Evolutionary conservation across 371 early-diverging fungal genomes (phyloP).

Genomic region (Mortierella sp.): DNA sequence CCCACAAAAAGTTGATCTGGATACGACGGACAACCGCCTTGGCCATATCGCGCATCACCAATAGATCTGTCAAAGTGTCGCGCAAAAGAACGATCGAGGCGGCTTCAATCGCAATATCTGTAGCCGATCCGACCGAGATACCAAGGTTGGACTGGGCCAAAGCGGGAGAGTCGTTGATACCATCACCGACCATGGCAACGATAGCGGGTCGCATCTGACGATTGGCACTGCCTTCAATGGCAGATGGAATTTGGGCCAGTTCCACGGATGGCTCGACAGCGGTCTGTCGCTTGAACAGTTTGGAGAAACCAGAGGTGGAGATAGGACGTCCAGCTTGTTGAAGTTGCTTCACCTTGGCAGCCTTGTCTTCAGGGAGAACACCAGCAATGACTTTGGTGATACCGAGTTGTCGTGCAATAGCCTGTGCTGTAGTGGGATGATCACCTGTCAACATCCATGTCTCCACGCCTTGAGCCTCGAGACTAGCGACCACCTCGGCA

Average conservation of each 20-base stretch:
- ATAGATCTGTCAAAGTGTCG: slow-evolving; percentile 74
- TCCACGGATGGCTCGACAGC: slow-evolving; percentile 2
- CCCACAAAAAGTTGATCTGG: slow-evolving; percentile 83
- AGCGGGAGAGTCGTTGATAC: slow-evolving; percentile 95
- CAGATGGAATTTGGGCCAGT: not conserved
- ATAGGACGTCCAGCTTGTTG: slow-evolving; percentile 53
- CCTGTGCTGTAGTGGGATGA: slow-evolving; percentile 65
- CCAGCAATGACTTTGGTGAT: slow-evolving; percentile 66
- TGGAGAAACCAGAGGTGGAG: slow-evolving; percentile 9
- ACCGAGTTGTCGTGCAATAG: slow-evolving; percentile 69
- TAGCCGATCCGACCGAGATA: slow-evolving; percentile 80
- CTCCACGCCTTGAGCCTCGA: slow-evolving; percentile 63
- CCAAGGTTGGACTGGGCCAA: slow-evolving; percentile 91
- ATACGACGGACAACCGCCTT: slow-evolving; percentile 74
- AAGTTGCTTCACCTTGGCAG: slow-evolving; percentile 69
- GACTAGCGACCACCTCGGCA: slow-evolving; percentile 54
- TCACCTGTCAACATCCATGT: slow-evolving; percentile 84
- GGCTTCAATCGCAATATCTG: slow-evolving; percentile 85
- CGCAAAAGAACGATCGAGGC: slow-evolving; percentile 80
- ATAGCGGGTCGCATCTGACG: slow-evolving; percentile 51
- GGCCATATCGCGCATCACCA: slow-evolving; percentile 73
- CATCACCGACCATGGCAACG: slow-evolving; percentile 84
- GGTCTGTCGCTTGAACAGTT: slow-evolving; percentile 9
- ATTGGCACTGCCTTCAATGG: not conserved
- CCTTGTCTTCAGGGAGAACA: slow-evolving; percentile 75